Percentiles rank a stretch among this genome's conserved stretches.
Conservation (phyloP, 2,329 filamentous ascomycete genomes). For the Talaromyces atroroseus region DNA sequence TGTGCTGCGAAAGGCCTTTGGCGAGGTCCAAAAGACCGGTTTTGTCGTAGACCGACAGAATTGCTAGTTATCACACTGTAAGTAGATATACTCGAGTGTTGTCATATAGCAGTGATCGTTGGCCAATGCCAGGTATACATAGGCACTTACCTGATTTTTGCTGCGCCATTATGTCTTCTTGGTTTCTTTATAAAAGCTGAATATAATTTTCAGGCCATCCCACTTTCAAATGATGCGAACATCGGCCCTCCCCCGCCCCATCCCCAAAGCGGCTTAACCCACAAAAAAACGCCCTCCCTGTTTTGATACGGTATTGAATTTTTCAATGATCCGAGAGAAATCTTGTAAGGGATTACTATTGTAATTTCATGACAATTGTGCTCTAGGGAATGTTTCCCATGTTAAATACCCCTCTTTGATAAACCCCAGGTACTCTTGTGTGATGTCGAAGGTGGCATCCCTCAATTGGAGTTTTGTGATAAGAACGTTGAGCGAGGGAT, state of each 20-base stretch:
- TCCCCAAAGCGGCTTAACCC: conserved; percentile 6
- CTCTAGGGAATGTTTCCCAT: too few species aligned
- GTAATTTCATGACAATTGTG: too few species aligned
- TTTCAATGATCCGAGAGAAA: too few species aligned
- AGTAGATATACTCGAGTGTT: not conserved
- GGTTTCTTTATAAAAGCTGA: conserved; percentile 15
- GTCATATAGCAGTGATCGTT: not conserved
- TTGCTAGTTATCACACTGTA: conserved; percentile 52
- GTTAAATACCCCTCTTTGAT: too few species aligned
- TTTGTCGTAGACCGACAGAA: conserved; percentile 98
- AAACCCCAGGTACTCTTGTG: too few species aligned
- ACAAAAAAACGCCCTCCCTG: too few species aligned
- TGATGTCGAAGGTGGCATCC: too few species aligned
- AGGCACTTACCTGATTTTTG: conserved; percentile 36
- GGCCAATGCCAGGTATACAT: not conserved
- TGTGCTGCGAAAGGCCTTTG: conserved; percentile 80
- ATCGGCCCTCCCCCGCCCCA: conserved; percentile 13
- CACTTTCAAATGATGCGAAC: conserved; percentile 3
- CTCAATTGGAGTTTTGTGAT: too few species aligned
- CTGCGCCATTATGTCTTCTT: conserved; percentile 29
- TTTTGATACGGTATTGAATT: too few species aligned
- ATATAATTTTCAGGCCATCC: conserved; percentile 10
- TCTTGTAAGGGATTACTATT: too few species aligned
- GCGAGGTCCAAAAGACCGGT: conserved; percentile 88
- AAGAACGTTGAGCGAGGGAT: too few species aligned